Percentiles rank a stretch among this genome's conserved stretches.
These are phyloP conservation scores for Gaultheria prostrata DNA, from an alignment of 148 eudicot genomes.

Conservation along the genomic window DNA sequence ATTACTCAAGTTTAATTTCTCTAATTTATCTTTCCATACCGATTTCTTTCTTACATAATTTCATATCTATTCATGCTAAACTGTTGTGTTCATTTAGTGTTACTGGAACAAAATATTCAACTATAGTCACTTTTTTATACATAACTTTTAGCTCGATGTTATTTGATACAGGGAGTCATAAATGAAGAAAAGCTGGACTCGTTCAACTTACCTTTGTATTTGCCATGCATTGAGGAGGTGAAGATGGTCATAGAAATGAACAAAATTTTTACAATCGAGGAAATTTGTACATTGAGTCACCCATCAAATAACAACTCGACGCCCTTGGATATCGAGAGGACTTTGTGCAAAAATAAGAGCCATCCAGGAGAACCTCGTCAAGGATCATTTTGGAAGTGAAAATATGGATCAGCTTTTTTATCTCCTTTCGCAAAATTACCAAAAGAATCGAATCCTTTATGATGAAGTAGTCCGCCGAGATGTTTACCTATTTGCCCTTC, in stretches of 20 bases:
- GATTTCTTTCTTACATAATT: too few species aligned
- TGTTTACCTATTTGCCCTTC: background rate
- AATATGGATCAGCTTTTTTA: background rate
- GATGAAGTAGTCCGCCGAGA: background rate
- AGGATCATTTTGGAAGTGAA: constrained; percentile 5
- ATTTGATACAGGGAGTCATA: background rate
- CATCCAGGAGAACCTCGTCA: background rate
- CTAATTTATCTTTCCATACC: too few species aligned
- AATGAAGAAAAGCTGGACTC: background rate
- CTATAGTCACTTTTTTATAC: too few species aligned
- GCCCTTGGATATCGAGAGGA: background rate
- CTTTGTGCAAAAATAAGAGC: background rate
- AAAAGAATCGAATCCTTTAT: background rate
- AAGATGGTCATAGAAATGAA: background rate
- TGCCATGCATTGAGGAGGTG: background rate
- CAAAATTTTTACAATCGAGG: background rate
- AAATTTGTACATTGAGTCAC: background rate
- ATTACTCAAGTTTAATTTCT: too few species aligned
- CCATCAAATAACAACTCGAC: background rate
- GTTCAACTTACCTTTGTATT: background rate
- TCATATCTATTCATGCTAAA: too few species aligned
- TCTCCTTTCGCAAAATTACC: background rate
- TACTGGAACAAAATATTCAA: too few species aligned
- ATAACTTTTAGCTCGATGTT: background rate
- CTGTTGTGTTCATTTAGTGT: too few species aligned